Evolutionary conservation across 2,329 filamentous ascomycete species (phyloP).

Genomic region (Geoglossum cookeanum): DNA sequence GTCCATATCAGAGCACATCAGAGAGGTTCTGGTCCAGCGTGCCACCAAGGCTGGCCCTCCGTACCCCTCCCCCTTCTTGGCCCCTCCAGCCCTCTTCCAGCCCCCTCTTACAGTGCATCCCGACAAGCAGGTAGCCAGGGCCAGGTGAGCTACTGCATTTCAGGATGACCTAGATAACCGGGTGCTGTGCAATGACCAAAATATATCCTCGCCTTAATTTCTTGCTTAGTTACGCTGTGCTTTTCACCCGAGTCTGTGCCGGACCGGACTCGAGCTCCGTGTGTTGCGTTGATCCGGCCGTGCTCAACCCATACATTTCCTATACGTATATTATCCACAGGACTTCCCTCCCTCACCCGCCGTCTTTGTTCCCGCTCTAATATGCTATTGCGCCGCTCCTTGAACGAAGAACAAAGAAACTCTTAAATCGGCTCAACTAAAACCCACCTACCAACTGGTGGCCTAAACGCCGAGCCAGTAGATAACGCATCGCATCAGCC

Average conservation of each 20-base stretch:
- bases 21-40: neutral
- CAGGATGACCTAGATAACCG: neutral
- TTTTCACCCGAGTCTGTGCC: neutral
- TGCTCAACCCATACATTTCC: neutral
- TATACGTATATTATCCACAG: neutral
- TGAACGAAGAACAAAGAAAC: neutral
- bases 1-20: neutral
- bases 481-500: too few species aligned
- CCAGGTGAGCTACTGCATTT: neutral
- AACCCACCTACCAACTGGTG: neutral
- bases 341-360: neutral
- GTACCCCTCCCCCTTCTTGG: neutral
- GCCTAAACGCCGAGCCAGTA: neutral
- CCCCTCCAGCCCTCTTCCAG: neutral
- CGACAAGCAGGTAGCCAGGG: neutral
- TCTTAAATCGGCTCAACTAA: too few species aligned
- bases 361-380: neutral
- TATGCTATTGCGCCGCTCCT: neutral
- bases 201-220: neutral
- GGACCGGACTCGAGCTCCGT: neutral
- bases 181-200: neutral
- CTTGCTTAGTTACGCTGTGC: neutral
- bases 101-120: neutral
- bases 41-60: neutral
- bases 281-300: neutral